Conservation (phyloP, 306 rosid genomes). For the Quillaja saponaria region DNA sequence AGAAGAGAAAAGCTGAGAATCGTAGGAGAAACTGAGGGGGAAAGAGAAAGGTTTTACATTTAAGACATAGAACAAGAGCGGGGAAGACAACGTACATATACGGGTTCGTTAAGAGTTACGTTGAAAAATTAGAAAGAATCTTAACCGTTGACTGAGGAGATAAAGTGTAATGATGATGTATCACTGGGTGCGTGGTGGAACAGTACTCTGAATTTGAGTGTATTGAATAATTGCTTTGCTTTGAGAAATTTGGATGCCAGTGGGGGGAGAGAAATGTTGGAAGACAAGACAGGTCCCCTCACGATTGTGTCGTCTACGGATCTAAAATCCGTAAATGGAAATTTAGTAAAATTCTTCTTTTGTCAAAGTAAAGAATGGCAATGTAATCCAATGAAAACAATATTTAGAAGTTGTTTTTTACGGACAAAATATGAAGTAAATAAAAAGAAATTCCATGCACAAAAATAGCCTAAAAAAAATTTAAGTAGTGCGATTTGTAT, state of each 20-base stretch:
- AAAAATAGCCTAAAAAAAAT: too few relatives aligned
- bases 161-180: background rate
- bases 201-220: background rate
- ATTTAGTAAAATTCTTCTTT: too few relatives aligned
- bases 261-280: conserved; percentile 13
- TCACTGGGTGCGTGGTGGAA: conserved; percentile 9
- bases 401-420: too few relatives aligned
- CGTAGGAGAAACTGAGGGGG: background rate
- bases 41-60: background rate
- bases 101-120: background rate
- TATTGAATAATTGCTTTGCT: background rate
- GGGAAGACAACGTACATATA: conserved; percentile 22
- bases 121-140: background rate
- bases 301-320: conserved; percentile 61
- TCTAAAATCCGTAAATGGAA: too few relatives aligned
- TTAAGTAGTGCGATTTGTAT: too few relatives aligned
- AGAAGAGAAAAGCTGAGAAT: background rate
- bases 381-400: too few relatives aligned
- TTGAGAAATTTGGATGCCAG: background rate
- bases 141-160: conserved; percentile 24
- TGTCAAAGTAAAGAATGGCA: too few relatives aligned
- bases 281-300: conserved; percentile 11
- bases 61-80: background rate
- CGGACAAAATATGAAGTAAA: too few relatives aligned
- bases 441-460: too few relatives aligned